A percentile compares a stretch with the other conserved stretches of the same genome.
Conservation (phyloP, 331 rosid genomes). For the Dryas integrifolia region DNA sequence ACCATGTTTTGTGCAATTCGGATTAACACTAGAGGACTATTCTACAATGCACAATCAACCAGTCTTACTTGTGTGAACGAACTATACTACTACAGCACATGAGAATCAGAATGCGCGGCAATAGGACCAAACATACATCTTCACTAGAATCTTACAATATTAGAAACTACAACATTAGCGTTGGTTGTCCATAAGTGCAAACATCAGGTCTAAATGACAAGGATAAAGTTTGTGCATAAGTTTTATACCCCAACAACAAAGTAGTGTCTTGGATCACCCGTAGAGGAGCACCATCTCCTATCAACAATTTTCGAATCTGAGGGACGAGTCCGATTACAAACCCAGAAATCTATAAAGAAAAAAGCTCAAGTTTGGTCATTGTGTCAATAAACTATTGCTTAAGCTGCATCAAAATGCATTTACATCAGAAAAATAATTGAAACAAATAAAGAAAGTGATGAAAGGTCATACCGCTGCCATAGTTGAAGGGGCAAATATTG, state of each 20-base stretch:
- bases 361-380: background rate
- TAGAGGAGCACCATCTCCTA: slow-evolving; percentile 49
- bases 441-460: background rate
- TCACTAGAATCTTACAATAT: too few relatives aligned
- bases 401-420: background rate
- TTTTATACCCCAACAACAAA: slow-evolving; percentile 43
- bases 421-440: background rate
- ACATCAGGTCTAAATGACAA: background rate
- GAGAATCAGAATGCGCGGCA: too few relatives aligned
- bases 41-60: too few relatives aligned
- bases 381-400: background rate
- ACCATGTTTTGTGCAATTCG: too few relatives aligned
- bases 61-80: too few relatives aligned
- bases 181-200: too few relatives aligned
- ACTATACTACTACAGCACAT: too few relatives aligned
- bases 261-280: slow-evolving; percentile 52
- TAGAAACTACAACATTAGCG: too few relatives aligned
- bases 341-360: slow-evolving; percentile 37
- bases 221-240: slow-evolving; percentile 2
- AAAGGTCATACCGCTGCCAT: slow-evolving; percentile 43
- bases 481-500: slow-evolving; percentile 51
- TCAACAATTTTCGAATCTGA: slow-evolving; percentile 24
- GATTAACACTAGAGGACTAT: too few relatives aligned
- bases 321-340: slow-evolving; percentile 50
- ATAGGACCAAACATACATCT: too few relatives aligned